These are phyloP conservation scores for Neocatenulostroma microsporum DNA, from an alignment of 2,329 filamentous ascomycete genomes.

Conservation along the genomic window DNA sequence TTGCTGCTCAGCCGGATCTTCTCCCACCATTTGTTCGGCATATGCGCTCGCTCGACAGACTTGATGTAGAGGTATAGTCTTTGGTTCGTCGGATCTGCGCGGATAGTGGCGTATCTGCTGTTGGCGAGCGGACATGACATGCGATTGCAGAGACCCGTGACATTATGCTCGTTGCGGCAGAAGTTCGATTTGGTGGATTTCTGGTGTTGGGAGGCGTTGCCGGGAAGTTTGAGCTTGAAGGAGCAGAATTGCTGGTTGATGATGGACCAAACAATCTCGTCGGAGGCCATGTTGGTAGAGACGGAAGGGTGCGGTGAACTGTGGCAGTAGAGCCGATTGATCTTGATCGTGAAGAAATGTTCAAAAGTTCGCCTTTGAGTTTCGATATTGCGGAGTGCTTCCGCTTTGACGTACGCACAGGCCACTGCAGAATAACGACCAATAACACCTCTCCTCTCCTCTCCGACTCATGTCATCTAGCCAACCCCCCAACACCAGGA, in stretches of 20 bases:
- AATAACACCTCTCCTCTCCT: no score
- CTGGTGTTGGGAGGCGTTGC: conserved; percentile 36
- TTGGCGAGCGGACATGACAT: conserved; percentile 89
- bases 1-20: conserved; percentile 82
- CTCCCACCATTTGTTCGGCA: conserved; percentile 92
- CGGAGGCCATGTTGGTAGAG: conserved; percentile 60
- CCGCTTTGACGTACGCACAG: no score
- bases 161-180: conserved; percentile 68
- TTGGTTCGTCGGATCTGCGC: conserved; percentile 70
- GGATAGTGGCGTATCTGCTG: conserved; percentile 84
- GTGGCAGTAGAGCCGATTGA: no score
- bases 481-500: no score
- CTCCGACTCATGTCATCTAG: no score
- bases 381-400: no score
- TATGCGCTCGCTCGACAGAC: conserved; percentile 78
- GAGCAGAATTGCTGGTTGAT: conserved; percentile 94
- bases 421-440: no score
- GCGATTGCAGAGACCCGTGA: conserved; percentile 63
- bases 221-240: conserved; percentile 71
- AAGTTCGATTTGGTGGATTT: conserved; percentile 80
- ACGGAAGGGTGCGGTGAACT: conserved; percentile 1
- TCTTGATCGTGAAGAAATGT: no score
- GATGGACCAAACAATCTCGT: conserved; percentile 96
- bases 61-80: conserved; percentile 95
- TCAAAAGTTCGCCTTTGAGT: no score